Percentiles rank a stretch among this genome's conserved stretches.
Evolutionary conservation across 306 rosid genomes (phyloP).

Genomic region (Citrullus mucosospermus): DNA sequence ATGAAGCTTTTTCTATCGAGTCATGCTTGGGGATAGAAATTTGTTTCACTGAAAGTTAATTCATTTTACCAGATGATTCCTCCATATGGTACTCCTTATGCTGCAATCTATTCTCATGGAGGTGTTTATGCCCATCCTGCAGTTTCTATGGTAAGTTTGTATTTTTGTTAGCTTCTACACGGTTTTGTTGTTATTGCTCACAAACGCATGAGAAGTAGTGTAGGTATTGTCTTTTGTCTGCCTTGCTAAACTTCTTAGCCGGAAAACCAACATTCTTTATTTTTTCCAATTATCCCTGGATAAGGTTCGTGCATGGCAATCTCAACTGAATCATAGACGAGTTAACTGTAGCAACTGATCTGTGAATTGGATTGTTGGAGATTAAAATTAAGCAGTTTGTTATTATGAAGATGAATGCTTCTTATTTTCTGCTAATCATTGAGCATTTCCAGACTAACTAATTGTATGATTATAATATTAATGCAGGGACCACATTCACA

Average conservation of each 20-base stretch:
- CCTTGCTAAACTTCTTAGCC: background rate
- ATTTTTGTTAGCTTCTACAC: background rate
- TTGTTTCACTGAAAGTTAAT: background rate
- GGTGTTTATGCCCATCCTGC: constrained; percentile 68
- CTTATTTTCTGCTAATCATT: background rate
- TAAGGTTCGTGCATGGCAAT: background rate
- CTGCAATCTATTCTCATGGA: constrained; percentile 79
- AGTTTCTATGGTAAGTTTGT: constrained; percentile 55
- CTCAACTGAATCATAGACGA: background rate
- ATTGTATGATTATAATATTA: background rate
- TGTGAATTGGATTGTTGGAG: background rate
- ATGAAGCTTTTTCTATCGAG: background rate
- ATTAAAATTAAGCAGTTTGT: background rate
- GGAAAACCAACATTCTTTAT: background rate
- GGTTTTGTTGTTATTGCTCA: background rate
- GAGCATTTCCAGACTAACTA: background rate
- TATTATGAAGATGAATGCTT: background rate
- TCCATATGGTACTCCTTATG: constrained; percentile 79
- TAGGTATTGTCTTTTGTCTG: background rate
- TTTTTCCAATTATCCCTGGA: background rate
- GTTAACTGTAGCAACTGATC: background rate
- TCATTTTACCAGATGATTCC: constrained; percentile 73
- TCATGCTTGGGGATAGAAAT: background rate
- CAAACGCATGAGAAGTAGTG: background rate
- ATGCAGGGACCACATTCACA: constrained; percentile 51